phyloP scores from a whole-genome alignment of 768 basidiomycete species.

The Pleurotus salmoneostramineus region DNA sequence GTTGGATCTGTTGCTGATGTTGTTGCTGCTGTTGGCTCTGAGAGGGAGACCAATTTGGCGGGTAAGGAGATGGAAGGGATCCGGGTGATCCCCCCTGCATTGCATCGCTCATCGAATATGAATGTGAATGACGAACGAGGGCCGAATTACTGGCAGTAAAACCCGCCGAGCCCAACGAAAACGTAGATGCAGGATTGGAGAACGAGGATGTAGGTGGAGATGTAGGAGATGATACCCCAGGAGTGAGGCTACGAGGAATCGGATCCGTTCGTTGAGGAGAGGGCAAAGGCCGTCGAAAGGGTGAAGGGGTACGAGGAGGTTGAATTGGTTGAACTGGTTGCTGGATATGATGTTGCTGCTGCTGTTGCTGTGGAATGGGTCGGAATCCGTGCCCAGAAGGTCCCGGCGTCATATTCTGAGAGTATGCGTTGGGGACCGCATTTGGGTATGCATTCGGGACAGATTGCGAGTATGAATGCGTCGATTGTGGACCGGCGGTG shows the following conservation, averaged over 20 bases:
- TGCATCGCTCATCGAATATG: constrained; percentile 4
- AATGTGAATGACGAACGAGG: constrained; percentile 3
- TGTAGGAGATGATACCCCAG: constrained; percentile 2
- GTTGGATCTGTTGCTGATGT: constrained; percentile 15
- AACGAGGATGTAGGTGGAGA: not conserved
- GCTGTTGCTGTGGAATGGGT: not conserved
- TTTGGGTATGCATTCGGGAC: constrained; percentile 5
- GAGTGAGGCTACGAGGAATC: constrained; percentile 3
- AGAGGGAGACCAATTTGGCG: constrained; percentile 1
- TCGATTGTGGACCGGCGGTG: not conserved
- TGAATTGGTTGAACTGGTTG: not conserved
- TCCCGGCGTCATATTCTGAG: not conserved
- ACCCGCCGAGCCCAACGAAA: not conserved
- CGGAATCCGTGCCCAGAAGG: not conserved
- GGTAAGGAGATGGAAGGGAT: constrained; percentile 1
- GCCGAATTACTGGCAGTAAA: not conserved
- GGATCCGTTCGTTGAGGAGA: not conserved
- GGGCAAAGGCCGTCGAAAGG: not conserved
- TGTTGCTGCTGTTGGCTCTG: constrained; percentile 9
- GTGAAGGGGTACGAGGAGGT: not conserved
- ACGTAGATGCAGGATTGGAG: not conserved
- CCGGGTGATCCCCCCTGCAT: not conserved
- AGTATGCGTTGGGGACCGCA: not conserved
- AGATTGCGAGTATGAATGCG: constrained; percentile 5
- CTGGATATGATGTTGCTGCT: not conserved